Evolutionary conservation across 345 rosid species (phyloP).

Genomic region (Eutrema yunnanense): DNA sequence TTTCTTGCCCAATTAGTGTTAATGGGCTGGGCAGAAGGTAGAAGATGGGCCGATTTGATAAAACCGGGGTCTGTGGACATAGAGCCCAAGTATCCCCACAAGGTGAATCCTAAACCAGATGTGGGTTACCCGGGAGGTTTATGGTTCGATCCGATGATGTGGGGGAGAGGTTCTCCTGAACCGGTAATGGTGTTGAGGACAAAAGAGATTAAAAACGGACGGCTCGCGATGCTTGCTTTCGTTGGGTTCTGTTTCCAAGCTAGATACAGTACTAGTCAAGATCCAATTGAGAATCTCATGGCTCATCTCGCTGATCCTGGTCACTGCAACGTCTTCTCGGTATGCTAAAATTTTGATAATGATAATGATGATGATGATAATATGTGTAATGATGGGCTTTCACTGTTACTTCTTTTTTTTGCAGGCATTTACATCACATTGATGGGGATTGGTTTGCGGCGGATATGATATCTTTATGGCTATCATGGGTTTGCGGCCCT

Average conservation of each 20-base stretch:
- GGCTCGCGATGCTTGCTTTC: constrained; percentile 91
- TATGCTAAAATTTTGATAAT: constrained; percentile 18
- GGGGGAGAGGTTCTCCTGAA: constrained; percentile 96
- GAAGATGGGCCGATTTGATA: constrained; percentile 88
- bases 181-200: constrained; percentile 94
- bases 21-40: constrained; percentile 92
- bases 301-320: constrained; percentile 98
- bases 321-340: constrained; percentile 86
- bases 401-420: constrained; percentile 1
- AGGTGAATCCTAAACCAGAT: constrained; percentile 64
- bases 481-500: no score
- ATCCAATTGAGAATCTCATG: constrained; percentile 67
- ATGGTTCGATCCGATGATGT: constrained; percentile 84
- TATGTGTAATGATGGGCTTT: neutral
- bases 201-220: constrained; percentile 88
- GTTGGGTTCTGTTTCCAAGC: constrained; percentile 90
- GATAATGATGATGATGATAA: neutral
- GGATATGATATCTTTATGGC: neutral
- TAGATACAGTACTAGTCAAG: constrained; percentile 54
- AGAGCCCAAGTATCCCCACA: constrained; percentile 57
- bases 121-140: constrained; percentile 91
- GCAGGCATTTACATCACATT: constrained; percentile 63
- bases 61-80: constrained; percentile 81
- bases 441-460: constrained; percentile 10
- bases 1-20: constrained; percentile 63